Evolutionary conservation across 805 yeast genomes (phyloP), one percentile per base, ranked within the genome.

Genomic region (Starmerella floricola): DNA sequence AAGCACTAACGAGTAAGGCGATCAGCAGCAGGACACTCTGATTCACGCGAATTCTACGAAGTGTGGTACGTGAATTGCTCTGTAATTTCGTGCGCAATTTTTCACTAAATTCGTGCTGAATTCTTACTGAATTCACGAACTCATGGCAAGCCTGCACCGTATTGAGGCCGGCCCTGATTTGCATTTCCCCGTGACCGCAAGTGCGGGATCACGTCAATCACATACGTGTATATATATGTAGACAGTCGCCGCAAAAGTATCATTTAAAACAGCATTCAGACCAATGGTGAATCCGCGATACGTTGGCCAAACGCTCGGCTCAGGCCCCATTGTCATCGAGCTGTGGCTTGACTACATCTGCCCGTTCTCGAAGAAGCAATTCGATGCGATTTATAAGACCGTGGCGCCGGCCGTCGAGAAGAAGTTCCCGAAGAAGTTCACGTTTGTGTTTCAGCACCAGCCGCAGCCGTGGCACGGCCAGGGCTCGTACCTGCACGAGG

Each of bases 401-500:
- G 65, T 80, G 6, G 66, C 76, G 31, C 86, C 85, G 16, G 47
- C 55, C 23, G 60, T 78, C 36, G 65, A 69, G 37, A 48, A 59
- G 24, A 61, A 66, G 41, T 62, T 65, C 39, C 71, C 77, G 1
- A 67, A 67, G 44, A 58, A 70, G 46, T 72, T 78, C 52, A 73
- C 74, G 50, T 69, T 82, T 47, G 72, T 76, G 10, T 74, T 79
- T 59, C 70, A 76, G 47, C 79, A 82, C 55, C 85, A 78, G 31
- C 67, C 80, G n/a, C 95, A 85, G 64, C 91, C 93, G 50, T 85
- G 94, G 94, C 95, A 85, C 58, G 78, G 87, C 34, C 73, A 76
- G 42, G 78, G 88, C 1, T 70, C 73, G 4, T 61, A 74, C 29
- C 64, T 76, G 31, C 79, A 79, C 57, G 94, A 85, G 55, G 79